Conservation (phyloP, 1,284 basidiomycete species). For the Takashimella tepidaria region DNA sequence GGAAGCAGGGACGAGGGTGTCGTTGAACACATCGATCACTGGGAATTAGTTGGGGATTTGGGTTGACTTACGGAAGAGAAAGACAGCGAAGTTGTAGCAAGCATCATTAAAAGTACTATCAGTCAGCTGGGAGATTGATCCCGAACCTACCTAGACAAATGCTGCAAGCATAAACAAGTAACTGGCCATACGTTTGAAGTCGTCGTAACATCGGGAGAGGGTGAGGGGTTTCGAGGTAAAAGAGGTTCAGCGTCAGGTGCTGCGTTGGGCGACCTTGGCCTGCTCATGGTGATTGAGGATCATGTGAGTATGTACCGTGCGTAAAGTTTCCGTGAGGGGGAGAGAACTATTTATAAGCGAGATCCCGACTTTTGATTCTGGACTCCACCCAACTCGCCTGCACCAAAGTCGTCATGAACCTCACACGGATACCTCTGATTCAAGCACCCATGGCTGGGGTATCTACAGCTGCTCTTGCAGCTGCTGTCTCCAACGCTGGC, state of each 20-base stretch:
- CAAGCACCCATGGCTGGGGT: constrained; percentile 29
- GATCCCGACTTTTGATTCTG: too few relatives aligned
- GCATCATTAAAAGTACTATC: constrained; percentile 24
- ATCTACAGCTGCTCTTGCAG: constrained; percentile 35
- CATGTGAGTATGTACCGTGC: too few relatives aligned
- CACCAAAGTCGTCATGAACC: too few relatives aligned
- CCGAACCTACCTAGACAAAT: constrained; percentile 24
- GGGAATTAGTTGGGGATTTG: neutral
- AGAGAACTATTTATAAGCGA: too few relatives aligned
- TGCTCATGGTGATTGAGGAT: too few relatives aligned
- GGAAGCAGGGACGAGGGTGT: constrained; percentile 49
- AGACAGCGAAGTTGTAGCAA: constrained; percentile 33
- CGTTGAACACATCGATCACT: constrained; percentile 41
- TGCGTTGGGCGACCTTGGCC: neutral
- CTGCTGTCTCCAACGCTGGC: constrained; percentile 39
- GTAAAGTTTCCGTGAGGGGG: too few relatives aligned
- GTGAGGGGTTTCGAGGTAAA: too few relatives aligned
- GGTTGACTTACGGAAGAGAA: constrained; percentile 31
- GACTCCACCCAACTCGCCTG: too few relatives aligned
- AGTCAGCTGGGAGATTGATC: neutral
- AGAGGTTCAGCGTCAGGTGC: neutral
- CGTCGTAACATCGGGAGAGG: too few relatives aligned
- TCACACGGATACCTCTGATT: too few relatives aligned
- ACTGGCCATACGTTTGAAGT: too few relatives aligned
- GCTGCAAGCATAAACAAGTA: constrained; percentile 31